Percentiles rank a stretch among this genome's conserved stretches.
Conservation (phyloP, 768 basidiomycete genomes). For the Jaapia argillacea region DNA sequence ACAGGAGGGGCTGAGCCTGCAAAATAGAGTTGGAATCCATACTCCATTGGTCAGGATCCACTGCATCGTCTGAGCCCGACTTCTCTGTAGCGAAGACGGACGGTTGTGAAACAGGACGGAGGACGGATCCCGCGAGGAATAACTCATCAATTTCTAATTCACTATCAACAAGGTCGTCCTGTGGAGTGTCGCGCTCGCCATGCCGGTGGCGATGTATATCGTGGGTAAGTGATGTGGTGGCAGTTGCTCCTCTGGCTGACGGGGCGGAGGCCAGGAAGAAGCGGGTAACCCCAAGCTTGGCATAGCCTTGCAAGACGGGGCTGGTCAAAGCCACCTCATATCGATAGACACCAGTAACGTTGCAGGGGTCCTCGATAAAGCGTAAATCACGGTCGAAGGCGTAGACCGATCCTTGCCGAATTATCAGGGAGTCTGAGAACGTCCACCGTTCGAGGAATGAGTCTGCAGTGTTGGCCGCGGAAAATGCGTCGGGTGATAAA, state of each 20-base stretch:
- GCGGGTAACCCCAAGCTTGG: slow-evolving; percentile 29
- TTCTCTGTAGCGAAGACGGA: too few species aligned
- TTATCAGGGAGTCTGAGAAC: slow-evolving; percentile 28
- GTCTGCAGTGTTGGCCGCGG: slow-evolving; percentile 24
- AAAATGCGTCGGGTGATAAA: slow-evolving; percentile 37
- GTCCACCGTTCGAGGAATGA: slow-evolving; percentile 34
- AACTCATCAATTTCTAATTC: slow-evolving; percentile 68
- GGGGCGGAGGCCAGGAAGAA: too few species aligned
- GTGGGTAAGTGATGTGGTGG: too few species aligned
- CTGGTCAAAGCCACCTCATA: slow-evolving; percentile 52
- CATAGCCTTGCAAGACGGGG: slow-evolving; percentile 67
- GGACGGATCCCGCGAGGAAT: slow-evolving; percentile 57
- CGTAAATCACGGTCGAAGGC: slow-evolving; percentile 15
- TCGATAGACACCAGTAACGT: slow-evolving; percentile 14
- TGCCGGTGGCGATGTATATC: too few species aligned
- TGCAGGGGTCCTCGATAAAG: slow-evolving; percentile 10
- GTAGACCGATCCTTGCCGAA: slow-evolving; percentile 41
- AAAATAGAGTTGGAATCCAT: too few species aligned
- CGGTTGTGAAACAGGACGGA: too few species aligned
- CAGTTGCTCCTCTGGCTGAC: too few species aligned
- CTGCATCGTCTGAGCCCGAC: too few species aligned
- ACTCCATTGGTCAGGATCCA: too few species aligned
- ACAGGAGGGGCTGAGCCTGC: slow-evolving; percentile 20
- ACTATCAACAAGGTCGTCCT: too few species aligned
- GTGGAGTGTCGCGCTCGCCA: too few species aligned